These are phyloP conservation scores for Triticum urartu DNA, from an alignment of 176 grass and related monocot genomes.

Conservation along the genomic window DNA sequence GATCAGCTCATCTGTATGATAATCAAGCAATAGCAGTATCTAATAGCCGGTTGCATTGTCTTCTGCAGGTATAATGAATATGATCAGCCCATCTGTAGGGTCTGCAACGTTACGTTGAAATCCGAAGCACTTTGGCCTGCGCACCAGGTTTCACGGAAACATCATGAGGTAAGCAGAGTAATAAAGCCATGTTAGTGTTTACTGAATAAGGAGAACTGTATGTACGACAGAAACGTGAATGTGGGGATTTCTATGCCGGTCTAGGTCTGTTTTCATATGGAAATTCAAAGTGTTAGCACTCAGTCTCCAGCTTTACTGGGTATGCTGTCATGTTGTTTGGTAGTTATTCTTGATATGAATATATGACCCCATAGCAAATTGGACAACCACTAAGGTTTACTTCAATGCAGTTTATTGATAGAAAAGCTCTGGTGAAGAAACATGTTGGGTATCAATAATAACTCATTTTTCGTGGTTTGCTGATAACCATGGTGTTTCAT, in stretches of 20 bases:
- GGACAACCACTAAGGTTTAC: neutral
- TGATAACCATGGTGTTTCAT: neutral
- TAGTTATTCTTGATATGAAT: neutral
- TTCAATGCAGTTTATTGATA: neutral
- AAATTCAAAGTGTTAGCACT: neutral
- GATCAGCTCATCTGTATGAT: neutral
- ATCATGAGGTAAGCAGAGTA: conserved; percentile 70
- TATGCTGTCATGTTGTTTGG: neutral
- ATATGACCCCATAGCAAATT: neutral
- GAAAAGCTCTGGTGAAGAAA: neutral
- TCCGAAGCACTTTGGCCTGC: conserved; percentile 95
- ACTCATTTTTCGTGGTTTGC: neutral
- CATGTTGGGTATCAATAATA: neutral
- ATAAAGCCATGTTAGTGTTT: neutral
- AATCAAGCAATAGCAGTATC: neutral
- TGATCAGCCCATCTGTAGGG: conserved; percentile 83
- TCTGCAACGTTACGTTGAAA: conserved; percentile 87
- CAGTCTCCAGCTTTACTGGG: neutral
- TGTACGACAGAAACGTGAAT: neutral
- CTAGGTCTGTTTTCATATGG: neutral
- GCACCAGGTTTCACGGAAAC: conserved; percentile 88
- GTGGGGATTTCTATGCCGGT: neutral
- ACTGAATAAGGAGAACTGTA: neutral
- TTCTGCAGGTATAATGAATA: conserved; percentile 85
- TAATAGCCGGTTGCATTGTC: neutral